Conservation (phyloP, 1,284 basidiomycete species). For the Cryptococcus sp. region DNA sequence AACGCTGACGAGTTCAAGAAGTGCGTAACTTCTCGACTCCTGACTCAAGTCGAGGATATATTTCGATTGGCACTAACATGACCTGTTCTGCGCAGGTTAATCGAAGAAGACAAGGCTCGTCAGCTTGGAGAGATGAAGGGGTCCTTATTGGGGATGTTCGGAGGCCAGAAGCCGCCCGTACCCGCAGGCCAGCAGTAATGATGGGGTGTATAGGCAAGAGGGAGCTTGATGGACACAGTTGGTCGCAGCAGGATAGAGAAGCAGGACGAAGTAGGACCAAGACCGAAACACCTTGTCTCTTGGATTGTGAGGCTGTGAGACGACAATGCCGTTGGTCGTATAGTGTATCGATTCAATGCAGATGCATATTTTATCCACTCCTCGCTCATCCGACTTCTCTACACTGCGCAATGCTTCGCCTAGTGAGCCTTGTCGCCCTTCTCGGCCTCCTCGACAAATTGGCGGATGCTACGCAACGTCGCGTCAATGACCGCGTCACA, state of each 20-base stretch:
- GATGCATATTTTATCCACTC: conserved; percentile 21
- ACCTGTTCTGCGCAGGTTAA: conserved; percentile 48
- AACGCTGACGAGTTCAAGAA: conserved; percentile 80
- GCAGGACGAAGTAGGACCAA: too few species aligned
- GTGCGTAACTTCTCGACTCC: conserved; percentile 25
- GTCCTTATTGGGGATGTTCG: conserved; percentile 53
- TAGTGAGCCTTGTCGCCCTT: conserved; percentile 35
- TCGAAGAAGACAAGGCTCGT: conserved; percentile 71
- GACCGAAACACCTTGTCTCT: not conserved
- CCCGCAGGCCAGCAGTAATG: too few species aligned
- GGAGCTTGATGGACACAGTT: not conserved
- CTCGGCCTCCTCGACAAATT: conserved; percentile 51
- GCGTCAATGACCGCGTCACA: too few species aligned
- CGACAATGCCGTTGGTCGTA: not conserved
- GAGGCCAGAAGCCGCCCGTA: conserved; percentile 16
- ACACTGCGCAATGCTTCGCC: not conserved
- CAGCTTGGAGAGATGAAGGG: conserved; percentile 64
- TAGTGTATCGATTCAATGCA: conserved; percentile 8
- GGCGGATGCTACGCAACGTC: conserved; percentile 42
- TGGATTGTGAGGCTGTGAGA: not conserved
- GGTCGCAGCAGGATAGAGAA: not conserved
- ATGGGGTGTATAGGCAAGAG: not conserved
- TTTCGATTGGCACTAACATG: not conserved
- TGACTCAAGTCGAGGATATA: too few species aligned
- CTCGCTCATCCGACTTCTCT: conserved; percentile 3